Conservation (phyloP, 2,329 filamentous ascomycete genomes). For the Scytalidium sp. region DNA sequence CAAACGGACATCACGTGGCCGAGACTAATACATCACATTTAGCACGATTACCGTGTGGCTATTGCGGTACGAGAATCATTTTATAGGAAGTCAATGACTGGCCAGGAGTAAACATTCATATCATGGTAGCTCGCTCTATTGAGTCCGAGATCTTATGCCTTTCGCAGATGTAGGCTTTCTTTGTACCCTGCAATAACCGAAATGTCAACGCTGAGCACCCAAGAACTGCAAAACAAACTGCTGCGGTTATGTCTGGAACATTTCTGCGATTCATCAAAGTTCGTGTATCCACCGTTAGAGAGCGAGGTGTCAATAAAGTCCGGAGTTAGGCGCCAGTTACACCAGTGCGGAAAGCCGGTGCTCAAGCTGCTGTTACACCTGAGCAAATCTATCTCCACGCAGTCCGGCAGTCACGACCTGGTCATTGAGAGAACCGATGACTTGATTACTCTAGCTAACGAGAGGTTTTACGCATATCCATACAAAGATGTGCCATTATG, state of each 20-base stretch:
- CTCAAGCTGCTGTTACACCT: not conserved
- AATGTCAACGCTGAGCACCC: too few relatives aligned
- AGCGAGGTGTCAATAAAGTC: not conserved
- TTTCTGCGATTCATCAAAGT: not conserved
- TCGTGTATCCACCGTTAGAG: not conserved
- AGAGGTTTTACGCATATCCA: conserved; percentile 67
- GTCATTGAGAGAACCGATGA: conserved; percentile 45
- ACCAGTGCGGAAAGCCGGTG: not conserved
- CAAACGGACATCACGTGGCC: too few relatives aligned
- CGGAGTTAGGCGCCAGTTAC: not conserved
- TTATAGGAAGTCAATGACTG: too few relatives aligned
- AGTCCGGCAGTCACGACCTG: not conserved
- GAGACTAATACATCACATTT: too few relatives aligned
- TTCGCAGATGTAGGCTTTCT: too few relatives aligned
- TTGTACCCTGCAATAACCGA: too few relatives aligned
- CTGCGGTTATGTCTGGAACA: not conserved
- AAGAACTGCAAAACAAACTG: not conserved
- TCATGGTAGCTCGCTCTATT: too few relatives aligned
- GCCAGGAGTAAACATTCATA: too few relatives aligned
- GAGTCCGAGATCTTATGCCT: too few relatives aligned
- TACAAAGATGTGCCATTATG: conserved; percentile 63
- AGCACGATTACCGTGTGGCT: too few relatives aligned
- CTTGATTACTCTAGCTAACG: conserved; percentile 55
- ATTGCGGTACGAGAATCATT: too few relatives aligned
- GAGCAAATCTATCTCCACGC: not conserved